phyloP scores from a whole-genome alignment of 2,329 filamentous ascomycete species.

The Phoma sp. region DNA sequence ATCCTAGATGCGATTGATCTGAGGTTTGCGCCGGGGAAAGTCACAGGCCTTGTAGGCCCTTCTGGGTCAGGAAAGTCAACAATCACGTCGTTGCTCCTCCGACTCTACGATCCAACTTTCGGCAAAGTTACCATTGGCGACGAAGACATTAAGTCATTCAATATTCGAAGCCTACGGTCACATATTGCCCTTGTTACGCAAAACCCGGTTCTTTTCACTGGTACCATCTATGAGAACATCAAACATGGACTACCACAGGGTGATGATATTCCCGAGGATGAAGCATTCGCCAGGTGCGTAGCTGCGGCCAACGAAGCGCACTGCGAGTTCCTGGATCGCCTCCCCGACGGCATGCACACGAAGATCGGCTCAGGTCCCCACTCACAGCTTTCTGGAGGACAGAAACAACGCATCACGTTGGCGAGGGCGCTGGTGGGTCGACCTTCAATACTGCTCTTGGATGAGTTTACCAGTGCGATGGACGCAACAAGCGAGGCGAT shows the following conservation, averaged over 20 bases:
- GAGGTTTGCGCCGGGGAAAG: slow-evolving; percentile 47
- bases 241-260: slow-evolving; percentile 37
- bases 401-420: slow-evolving; percentile 50
- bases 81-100: slow-evolving; percentile 52
- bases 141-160: slow-evolving; percentile 36
- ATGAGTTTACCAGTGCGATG: slow-evolving; percentile 49
- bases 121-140: slow-evolving; percentile 39
- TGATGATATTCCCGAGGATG: slow-evolving; percentile 35
- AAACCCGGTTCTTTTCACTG: slow-evolving; percentile 43
- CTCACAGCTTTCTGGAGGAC: slow-evolving; percentile 47
- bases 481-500: slow-evolving; percentile 39
- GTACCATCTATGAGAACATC: slow-evolving; percentile 48
- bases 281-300: slow-evolving; percentile 56
- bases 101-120: slow-evolving; percentile 48
- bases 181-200: slow-evolving; percentile 46
- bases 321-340: slow-evolving; percentile 46
- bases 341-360: slow-evolving; percentile 47
- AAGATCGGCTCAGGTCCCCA: slow-evolving; percentile 43
- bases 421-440: slow-evolving; percentile 46
- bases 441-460: slow-evolving; percentile 44
- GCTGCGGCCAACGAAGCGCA: slow-evolving; percentile 65
- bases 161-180: slow-evolving; percentile 42
- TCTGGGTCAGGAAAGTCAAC: slow-evolving; percentile 57
- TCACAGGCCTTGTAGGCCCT: slow-evolving; percentile 56
- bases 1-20: slow-evolving; percentile 51